Evolutionary conservation across 78 protist species (phyloP), one percentile per base, ranked within the genome.

Genomic region (Emiliania huxleyi): DNA sequence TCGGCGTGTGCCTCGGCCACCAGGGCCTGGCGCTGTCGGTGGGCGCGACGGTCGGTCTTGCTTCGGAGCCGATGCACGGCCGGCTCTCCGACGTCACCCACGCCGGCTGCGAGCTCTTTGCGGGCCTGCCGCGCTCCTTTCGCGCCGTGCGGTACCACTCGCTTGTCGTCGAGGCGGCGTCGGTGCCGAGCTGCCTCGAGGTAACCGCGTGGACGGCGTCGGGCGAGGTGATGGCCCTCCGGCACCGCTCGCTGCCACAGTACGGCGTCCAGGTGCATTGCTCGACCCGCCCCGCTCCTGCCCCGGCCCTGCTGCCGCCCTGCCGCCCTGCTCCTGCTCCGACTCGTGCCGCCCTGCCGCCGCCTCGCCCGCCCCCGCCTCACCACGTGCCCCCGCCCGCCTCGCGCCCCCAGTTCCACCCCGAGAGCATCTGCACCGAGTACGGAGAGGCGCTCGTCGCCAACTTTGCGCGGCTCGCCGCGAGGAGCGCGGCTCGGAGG

Each of bases 1-100:
- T 96, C 33, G 97, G 97, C 71, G 95, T 96, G 33, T 96, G 97
- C 84, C 94, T 96, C 52, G 97, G 97, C 5, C 95, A 90, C 93
- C 97, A 96, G 81, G 93, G 92, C 26, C 12, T 90, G 45, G 92
- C 79, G 33, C 22, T 21, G 19, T 25, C 44, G 35, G 8, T 62
- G 29, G 92, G 92, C 29, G 92, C 43, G n/a, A 6, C 33, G 33
- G 92, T 90, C 26, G 21, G 0, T n/a, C 49, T 33, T 8, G 87
- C 87, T 4, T 40, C 37, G 21, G 49, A 1, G 49, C 29, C n/a
- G n/a, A 40, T 40, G 48, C 87, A 77, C 87, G 87, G 87, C 48
- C n/a, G n/a, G 11, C 87, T 77, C 87, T 40, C 45, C 3, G 19
- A 18, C 29, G 48, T 77, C 26, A 0, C 19, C n/a, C 87, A 77